Evolutionary conservation across 306 rosid genomes (phyloP), one percentile per base, ranked within the genome.

Genomic region (Oxytropis ochrocephala): DNA sequence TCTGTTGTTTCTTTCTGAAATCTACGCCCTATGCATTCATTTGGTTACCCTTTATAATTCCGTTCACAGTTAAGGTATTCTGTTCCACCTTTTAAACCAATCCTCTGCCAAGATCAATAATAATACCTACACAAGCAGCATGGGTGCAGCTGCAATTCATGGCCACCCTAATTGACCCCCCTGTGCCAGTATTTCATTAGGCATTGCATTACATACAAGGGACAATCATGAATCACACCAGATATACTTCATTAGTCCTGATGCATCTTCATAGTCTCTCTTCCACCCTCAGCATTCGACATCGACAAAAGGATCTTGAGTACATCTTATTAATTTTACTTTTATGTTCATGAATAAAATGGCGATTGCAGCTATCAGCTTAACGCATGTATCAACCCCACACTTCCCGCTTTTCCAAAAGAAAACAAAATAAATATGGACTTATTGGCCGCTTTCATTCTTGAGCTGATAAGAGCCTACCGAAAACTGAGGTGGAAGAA

Each of bases 11-110:
- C 41, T 60, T 68, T 30, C 64, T 7, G 44, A 57, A 42, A 58
- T 57, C 42, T 56, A 30, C 16, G 8, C 33, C 38, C 27, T 12
- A 32, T 7, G 48, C 35, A 38, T 38, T 38, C 43, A 58, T 24
- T 11, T 67, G 39, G 49, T 17, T 12, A 57, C 10, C 16, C 30
- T 68, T 46, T 17, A 47, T 5, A 58, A 48, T 18, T 21, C 41
- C 46, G 60, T 29, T 13, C 35, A 30, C 58, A 41, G 52, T 60
- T 50, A 51, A 60, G 11, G 47, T 39, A 58, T 39, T 50, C 29
- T 48, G 60, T 48, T 16, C 64, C 50, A 59, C 57, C 75, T 29
- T 68, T 58, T 11, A 60, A 67, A 50, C 39, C 50, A 13, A 55
- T 19, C 21, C 46, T 48, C 51, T n/a, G 18, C 42, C 7, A 57